A percentile compares a stretch with the other conserved stretches of the same genome.
Conservation (phyloP, 2,329 filamentous ascomycete genomes). For the Ceratocystis harringtonii region DNA sequence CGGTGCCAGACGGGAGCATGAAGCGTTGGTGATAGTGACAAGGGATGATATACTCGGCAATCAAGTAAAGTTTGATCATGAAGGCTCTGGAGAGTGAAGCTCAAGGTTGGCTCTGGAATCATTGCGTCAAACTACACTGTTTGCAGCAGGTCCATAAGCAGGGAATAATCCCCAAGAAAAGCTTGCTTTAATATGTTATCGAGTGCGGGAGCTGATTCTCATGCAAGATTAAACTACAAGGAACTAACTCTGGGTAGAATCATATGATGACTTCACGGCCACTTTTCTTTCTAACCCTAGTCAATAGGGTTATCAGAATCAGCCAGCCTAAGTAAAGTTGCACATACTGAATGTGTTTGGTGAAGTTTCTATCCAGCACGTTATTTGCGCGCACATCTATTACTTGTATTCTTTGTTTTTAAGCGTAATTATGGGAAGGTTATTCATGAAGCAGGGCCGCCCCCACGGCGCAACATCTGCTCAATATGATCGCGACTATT, state of each 20-base stretch:
- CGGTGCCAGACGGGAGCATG: conserved; percentile 30
- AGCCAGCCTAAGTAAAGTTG: background rate
- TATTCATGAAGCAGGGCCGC: background rate
- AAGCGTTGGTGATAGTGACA: conserved; percentile 26
- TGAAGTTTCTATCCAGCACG: background rate
- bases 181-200: background rate
- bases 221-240: background rate
- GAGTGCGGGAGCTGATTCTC: background rate
- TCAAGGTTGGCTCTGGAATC: conserved; percentile 14
- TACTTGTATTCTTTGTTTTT: background rate
- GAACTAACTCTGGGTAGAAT: background rate
- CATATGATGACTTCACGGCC: background rate
- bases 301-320: background rate
- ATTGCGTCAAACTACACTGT: background rate
- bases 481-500: conserved; percentile 87
- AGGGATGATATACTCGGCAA: conserved; percentile 69
- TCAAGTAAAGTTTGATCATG: conserved; percentile 62
- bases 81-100: conserved; percentile 55
- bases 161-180: background rate
- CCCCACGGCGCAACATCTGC: conserved; percentile 51
- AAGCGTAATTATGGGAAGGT: background rate
- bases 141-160: background rate
- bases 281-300: background rate
- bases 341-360: background rate
- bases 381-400: background rate